Conservation (phyloP, 2,329 filamentous ascomycete genomes). For the Lachnellula arida region DNA sequence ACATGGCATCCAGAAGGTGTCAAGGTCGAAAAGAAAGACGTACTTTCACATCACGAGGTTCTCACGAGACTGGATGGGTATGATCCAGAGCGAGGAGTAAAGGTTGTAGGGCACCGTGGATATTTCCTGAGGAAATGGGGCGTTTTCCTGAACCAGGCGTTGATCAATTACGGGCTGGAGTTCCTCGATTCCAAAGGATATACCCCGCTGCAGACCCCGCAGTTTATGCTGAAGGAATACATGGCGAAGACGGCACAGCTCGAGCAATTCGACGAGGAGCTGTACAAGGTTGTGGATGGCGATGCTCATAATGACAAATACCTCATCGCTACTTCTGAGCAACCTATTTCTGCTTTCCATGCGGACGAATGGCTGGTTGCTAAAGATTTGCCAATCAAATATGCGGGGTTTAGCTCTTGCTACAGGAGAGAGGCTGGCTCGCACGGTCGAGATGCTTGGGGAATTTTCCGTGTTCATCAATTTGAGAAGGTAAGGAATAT, state of each 20-base stretch:
- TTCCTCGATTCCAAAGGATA: slow-evolving; percentile 81
- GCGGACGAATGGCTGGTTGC: slow-evolving; percentile 88
- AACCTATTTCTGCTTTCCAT: slow-evolving; percentile 90
- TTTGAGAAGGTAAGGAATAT: slow-evolving; percentile 71
- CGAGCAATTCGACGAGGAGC: slow-evolving; percentile 93
- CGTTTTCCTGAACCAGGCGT: slow-evolving; percentile 84
- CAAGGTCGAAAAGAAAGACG: slow-evolving; percentile 67
- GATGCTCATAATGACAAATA: slow-evolving; percentile 87
- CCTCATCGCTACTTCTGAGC: slow-evolving; percentile 77
- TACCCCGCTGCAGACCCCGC: slow-evolving; percentile 78
- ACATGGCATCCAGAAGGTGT: slow-evolving; percentile 78
- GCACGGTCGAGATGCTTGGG: slow-evolving; percentile 92
- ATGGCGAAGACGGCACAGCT: slow-evolving; percentile 99
- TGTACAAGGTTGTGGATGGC: slow-evolving; percentile 92
- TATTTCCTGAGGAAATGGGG: slow-evolving; percentile 91
- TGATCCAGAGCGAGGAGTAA: slow-evolving; percentile 86
- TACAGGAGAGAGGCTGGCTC: slow-evolving; percentile 94
- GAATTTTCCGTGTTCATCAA: slow-evolving; percentile 95
- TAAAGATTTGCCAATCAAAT: slow-evolving; percentile 83
- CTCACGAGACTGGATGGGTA: slow-evolving; percentile 84
- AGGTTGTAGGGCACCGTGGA: slow-evolving; percentile 89
- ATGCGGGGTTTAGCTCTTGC: slow-evolving; percentile 88
- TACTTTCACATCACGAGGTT: slow-evolving; percentile 92
- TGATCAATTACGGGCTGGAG: slow-evolving; percentile 92
- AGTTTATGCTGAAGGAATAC: slow-evolving; percentile 90